Evolutionary conservation across 768 basidiomycete species (phyloP).

Genomic region (Panellus pusillus): DNA sequence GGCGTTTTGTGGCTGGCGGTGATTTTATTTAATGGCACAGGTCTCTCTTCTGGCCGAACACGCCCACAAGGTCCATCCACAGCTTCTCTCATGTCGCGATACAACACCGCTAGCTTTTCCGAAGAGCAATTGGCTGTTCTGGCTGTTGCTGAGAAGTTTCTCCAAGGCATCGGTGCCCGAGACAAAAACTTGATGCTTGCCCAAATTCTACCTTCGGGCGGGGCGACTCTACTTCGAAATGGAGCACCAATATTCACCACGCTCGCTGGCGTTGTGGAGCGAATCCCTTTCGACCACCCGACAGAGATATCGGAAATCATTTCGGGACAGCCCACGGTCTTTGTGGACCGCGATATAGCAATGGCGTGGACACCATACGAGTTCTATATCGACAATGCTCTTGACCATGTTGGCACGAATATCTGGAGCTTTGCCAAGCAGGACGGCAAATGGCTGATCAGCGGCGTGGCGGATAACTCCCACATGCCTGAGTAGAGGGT

Average conservation of each 20-base stretch:
- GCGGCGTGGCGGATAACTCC: constrained; percentile 16
- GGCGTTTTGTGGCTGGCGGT: no score
- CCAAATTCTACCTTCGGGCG: constrained; percentile 16
- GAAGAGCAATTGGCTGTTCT: constrained; percentile 14
- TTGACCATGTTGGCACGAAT: constrained; percentile 19
- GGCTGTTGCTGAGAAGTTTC: constrained; percentile 16
- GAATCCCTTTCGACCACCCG: constrained; percentile 20
- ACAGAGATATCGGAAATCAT: constrained; percentile 10
- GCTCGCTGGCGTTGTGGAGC: constrained; percentile 16
- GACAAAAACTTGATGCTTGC: constrained; percentile 14
- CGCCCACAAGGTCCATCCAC: no score
- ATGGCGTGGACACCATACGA: constrained; percentile 24
- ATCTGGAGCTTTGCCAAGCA: constrained; percentile 19
- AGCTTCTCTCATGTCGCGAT: not conserved
- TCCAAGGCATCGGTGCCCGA: constrained; percentile 6
- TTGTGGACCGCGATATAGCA: constrained; percentile 16
- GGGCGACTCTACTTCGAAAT: constrained; percentile 19
- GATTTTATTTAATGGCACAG: no score
- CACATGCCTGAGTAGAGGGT: not conserved
- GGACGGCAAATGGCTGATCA: constrained; percentile 18
- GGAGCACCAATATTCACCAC: constrained; percentile 13
- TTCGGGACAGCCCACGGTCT: constrained; percentile 3
- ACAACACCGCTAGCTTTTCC: constrained; percentile 11
- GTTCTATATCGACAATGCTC: constrained; percentile 9
- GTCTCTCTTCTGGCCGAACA: no score